phyloP scores from a whole-genome alignment of 179 eudicot species.

The Amaranthus tricolor region DNA sequence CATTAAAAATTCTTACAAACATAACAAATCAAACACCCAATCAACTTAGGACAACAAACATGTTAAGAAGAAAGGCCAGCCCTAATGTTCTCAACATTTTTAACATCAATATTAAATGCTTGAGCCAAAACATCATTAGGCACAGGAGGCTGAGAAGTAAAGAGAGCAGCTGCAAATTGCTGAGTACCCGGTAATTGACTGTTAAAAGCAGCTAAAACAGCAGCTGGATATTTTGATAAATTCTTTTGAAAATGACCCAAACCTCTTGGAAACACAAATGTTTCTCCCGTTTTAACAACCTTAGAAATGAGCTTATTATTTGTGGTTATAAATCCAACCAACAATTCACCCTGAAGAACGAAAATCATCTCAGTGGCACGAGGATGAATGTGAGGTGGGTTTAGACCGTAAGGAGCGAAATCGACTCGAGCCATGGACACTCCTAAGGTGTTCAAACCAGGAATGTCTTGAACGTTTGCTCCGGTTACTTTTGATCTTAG shows the following conservation, averaged over 20 bases:
- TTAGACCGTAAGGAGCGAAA: conserved; percentile 56
- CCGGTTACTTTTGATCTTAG: conserved; percentile 48
- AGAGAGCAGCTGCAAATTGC: conserved; percentile 44
- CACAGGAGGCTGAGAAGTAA: conserved; percentile 45
- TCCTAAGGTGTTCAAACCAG: conserved; percentile 73
- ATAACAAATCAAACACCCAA: too few relatives aligned
- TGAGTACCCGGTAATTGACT: conserved; percentile 73
- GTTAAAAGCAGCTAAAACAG: conserved; percentile 53
- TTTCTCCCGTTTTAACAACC: conserved; percentile 48
- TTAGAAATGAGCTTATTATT: conserved; percentile 47
- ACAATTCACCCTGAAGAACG: conserved; percentile 51
- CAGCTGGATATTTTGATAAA: conserved; percentile 37
- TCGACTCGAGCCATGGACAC: conserved; percentile 64
- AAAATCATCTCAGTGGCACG: conserved; percentile 45
- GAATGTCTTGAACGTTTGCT: conserved; percentile 52
- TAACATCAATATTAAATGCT: conserved; percentile 48
- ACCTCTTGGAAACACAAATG: conserved; percentile 52
- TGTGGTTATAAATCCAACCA: conserved; percentile 67
- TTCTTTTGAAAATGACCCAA: conserved; percentile 70
- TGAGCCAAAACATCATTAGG: conserved; percentile 51
- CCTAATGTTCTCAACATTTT: conserved; percentile 44
- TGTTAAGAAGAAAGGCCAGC: conserved; percentile 30
- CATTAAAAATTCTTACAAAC: too few relatives aligned
- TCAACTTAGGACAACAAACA: too few relatives aligned
- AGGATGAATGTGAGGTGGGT: too few relatives aligned